Evolutionary conservation across 1,284 basidiomycete species (phyloP).

Genomic region (Pascua guehoae): DNA sequence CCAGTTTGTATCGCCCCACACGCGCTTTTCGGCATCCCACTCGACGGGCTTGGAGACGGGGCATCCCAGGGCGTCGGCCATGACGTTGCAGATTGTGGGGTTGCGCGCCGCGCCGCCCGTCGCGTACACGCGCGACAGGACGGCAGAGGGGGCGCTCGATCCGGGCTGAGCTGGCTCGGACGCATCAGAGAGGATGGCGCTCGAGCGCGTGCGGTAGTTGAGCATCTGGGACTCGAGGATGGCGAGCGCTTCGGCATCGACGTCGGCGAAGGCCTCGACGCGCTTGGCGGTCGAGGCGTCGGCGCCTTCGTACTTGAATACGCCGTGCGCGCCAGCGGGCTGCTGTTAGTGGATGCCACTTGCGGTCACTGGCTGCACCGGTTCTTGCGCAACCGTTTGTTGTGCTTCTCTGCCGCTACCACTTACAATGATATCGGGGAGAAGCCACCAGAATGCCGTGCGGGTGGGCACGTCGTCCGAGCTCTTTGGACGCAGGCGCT

Average conservation of each 20-base stretch:
- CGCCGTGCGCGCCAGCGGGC: conserved; percentile 37
- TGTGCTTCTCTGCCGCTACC: conserved; percentile 58
- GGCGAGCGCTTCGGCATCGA: conserved; percentile 64
- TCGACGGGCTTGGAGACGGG: conserved; percentile 55
- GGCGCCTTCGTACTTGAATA: conserved; percentile 34
- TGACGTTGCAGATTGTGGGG: conserved; percentile 66
- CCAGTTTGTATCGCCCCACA: conserved; percentile 35
- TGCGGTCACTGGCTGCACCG: conserved; percentile 49
- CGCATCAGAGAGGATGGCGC: conserved; percentile 62
- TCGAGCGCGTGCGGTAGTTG: conserved; percentile 38
- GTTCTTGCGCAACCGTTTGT: too few relatives aligned
- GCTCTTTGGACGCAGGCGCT: conserved; percentile 22
- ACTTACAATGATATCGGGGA: conserved; percentile 58
- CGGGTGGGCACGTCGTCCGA: conserved; percentile 51
- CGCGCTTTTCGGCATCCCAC: conserved; percentile 16
- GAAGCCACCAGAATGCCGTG: conserved; percentile 50
- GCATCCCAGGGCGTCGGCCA: conserved; percentile 73
- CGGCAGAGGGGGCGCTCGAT: conserved; percentile 37
- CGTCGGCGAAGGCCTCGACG: conserved; percentile 42
- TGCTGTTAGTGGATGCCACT: conserved; percentile 53
- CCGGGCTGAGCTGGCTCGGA: conserved; percentile 21
- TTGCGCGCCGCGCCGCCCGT: conserved; percentile 79
- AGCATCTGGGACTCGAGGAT: conserved; percentile 83
- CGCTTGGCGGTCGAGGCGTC: conserved; percentile 18
- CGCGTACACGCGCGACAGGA: conserved; percentile 65